Evolutionary conservation across 768 basidiomycete species (phyloP).

Genomic region (Suillus plorans): DNA sequence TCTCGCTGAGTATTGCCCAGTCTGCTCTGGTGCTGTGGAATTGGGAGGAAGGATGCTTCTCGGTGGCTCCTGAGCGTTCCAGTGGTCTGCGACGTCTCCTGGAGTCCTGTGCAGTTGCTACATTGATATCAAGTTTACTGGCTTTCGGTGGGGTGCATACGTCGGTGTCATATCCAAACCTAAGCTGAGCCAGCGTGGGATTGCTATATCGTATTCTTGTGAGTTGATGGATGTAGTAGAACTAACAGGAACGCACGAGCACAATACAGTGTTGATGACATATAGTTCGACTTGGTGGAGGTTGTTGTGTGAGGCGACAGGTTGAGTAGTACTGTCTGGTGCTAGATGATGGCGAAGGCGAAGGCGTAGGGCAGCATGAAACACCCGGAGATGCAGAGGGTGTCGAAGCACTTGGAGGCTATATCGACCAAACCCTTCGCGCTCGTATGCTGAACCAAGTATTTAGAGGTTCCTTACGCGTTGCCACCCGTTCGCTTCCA

Average conservation of each 20-base stretch:
- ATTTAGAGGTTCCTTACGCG: too few species aligned
- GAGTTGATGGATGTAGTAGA: background rate
- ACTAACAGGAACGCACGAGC: conserved; percentile 45
- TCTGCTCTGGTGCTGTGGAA: too few species aligned
- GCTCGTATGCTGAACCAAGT: too few species aligned
- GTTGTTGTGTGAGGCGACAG: conserved; percentile 26
- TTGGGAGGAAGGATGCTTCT: too few species aligned
- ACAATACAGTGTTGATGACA: conserved; percentile 70
- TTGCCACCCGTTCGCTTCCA: too few species aligned
- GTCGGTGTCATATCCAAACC: background rate
- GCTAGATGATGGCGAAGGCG: conserved; percentile 62
- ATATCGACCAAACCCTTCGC: too few species aligned
- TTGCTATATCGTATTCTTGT: conserved; percentile 30
- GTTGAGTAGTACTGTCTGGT: conserved; percentile 66
- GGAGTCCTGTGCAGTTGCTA: conserved; percentile 1
- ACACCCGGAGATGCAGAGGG: conserved; percentile 75
- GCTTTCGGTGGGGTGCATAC: background rate
- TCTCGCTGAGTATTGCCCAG: too few species aligned
- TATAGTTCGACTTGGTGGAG: too few species aligned
- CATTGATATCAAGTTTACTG: background rate
- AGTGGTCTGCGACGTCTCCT: conserved; percentile 30
- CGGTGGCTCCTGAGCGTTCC: conserved; percentile 31
- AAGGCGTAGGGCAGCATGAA: conserved; percentile 72
- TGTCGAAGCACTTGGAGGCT: background rate
- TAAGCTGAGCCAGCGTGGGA: conserved; percentile 53